phyloP scores from a whole-genome alignment of 306 rosid genomes.

The Neltuma alba region DNA sequence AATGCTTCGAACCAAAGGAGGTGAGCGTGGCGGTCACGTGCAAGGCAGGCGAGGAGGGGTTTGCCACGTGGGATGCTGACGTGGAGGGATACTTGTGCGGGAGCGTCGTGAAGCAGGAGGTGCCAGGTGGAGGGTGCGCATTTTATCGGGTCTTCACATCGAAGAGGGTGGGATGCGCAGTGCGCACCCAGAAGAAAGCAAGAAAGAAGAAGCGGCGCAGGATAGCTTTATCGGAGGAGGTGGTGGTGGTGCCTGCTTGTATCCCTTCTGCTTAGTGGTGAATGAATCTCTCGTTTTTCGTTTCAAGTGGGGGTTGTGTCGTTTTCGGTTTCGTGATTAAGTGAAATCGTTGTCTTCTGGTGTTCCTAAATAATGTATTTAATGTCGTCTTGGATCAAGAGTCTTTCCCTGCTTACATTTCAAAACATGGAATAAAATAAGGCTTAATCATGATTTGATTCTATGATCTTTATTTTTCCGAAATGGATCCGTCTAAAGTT shows the following conservation, averaged over 20 bases:
- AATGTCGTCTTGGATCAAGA: not conserved
- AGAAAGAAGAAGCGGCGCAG: slow-evolving; percentile 14
- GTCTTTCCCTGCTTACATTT: not conserved
- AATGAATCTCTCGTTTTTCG: not conserved
- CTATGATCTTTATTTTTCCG: not conserved
- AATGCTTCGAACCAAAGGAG: slow-evolving; percentile 50
- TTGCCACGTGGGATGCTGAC: slow-evolving; percentile 39
- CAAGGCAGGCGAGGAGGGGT: slow-evolving; percentile 14
- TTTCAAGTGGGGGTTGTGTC: not conserved
- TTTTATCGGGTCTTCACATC: slow-evolving; percentile 41
- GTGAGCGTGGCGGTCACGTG: slow-evolving; percentile 58
- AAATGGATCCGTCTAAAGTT: not conserved
- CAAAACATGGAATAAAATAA: not conserved
- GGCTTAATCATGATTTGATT: not conserved
- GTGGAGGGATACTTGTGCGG: slow-evolving; percentile 57
- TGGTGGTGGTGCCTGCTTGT: slow-evolving; percentile 24
- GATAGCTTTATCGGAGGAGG: slow-evolving; percentile 27
- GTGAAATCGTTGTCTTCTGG: not conserved
- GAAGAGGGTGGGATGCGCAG: slow-evolving; percentile 14
- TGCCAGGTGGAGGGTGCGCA: slow-evolving; percentile 49
- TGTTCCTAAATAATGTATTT: not conserved
- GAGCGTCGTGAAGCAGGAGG: slow-evolving; percentile 46
- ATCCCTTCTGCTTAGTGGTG: not conserved
- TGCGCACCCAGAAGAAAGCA: slow-evolving; percentile 5
- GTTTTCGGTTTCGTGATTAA: not conserved